Percentiles rank a stretch among this genome's conserved stretches.
phyloP scores from a whole-genome alignment of 345 rosid species.

The Pseudoturritis turrita region DNA sequence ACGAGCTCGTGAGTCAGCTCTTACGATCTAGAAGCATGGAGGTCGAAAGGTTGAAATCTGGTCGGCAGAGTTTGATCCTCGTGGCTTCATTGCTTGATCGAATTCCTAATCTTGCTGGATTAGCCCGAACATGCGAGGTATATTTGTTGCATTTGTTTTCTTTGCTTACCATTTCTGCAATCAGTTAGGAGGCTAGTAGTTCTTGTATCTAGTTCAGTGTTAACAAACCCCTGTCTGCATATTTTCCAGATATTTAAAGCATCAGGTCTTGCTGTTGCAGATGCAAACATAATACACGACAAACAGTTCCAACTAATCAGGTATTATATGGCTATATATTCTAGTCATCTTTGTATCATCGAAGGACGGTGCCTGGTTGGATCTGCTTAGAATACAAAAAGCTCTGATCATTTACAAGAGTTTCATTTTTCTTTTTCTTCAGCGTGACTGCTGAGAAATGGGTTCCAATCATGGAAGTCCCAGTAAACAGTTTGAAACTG shows the following conservation, averaged over 20 bases:
- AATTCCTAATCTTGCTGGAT: slow-evolving; percentile 92
- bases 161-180: not conserved
- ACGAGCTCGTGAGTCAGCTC: slow-evolving; percentile 65
- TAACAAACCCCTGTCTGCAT: not conserved
- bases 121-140: slow-evolving; percentile 97
- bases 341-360: not conserved
- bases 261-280: slow-evolving; percentile 70
- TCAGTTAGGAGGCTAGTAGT: not conserved
- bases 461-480: slow-evolving; percentile 92
- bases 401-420: not conserved
- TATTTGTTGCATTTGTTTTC: not conserved
- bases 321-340: slow-evolving; percentile 31
- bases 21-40: slow-evolving; percentile 64
- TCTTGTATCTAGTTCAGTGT: not conserved
- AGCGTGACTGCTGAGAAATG: slow-evolving; percentile 97
- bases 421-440: slow-evolving; percentile 22
- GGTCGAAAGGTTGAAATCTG: slow-evolving; percentile 56
- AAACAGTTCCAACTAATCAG: slow-evolving; percentile 97
- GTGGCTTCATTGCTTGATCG: slow-evolving; percentile 93
- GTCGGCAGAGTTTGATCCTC: slow-evolving; percentile 69
- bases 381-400: not conserved
- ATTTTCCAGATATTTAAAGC: slow-evolving; percentile 72
- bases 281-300: slow-evolving; percentile 58
- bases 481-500: slow-evolving; percentile 61
- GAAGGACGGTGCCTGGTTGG: not conserved